Evolutionary conservation across 768 basidiomycete species (phyloP).

Genomic region (Leucogyrophana mollusca): DNA sequence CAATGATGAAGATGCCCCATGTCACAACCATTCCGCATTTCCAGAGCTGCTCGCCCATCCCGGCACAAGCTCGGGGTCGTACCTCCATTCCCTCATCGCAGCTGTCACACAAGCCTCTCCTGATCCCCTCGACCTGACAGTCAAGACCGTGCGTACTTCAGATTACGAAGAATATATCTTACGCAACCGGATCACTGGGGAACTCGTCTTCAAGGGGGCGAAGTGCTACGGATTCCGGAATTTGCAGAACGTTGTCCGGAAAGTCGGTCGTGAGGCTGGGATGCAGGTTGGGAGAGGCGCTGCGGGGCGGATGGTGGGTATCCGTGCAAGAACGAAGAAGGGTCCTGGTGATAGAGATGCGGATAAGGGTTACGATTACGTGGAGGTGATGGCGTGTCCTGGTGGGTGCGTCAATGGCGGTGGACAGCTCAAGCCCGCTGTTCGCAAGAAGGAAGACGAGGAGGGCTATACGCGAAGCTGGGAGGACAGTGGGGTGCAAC

Average conservation of each 20-base stretch:
- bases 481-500: conserved; percentile 50
- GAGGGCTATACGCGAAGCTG: conserved; percentile 70
- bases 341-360: conserved; percentile 30
- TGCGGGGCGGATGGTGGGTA: conserved; percentile 42
- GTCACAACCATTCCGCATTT: conserved; percentile 28
- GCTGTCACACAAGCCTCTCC: conserved; percentile 44
- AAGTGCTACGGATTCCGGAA: conserved; percentile 98
- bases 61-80: conserved; percentile 91
- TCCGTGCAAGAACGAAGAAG: conserved; percentile 29
- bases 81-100: conserved; percentile 76
- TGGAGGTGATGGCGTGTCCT: conserved; percentile 99
- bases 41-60: conserved; percentile 77
- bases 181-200: conserved; percentile 40
- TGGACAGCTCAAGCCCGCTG: conserved; percentile 56
- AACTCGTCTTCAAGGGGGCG: conserved; percentile 84
- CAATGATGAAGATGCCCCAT: conserved; percentile 42
- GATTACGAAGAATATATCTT: conserved; percentile 80
- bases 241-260: conserved; percentile 93
- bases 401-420: conserved; percentile 97
- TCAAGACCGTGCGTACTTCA: conserved; percentile 63
- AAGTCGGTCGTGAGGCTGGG: conserved; percentile 84
- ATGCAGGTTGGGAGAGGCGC: conserved; percentile 71
- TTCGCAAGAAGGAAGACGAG: conserved; percentile 36
- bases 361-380: conserved; percentile 74
- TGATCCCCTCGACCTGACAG: conserved; percentile 46